Percentiles rank a stretch among this genome's conserved stretches.
Evolutionary conservation across 441 rosid genomes (phyloP).

Genomic region (Erysimum cheiri): DNA sequence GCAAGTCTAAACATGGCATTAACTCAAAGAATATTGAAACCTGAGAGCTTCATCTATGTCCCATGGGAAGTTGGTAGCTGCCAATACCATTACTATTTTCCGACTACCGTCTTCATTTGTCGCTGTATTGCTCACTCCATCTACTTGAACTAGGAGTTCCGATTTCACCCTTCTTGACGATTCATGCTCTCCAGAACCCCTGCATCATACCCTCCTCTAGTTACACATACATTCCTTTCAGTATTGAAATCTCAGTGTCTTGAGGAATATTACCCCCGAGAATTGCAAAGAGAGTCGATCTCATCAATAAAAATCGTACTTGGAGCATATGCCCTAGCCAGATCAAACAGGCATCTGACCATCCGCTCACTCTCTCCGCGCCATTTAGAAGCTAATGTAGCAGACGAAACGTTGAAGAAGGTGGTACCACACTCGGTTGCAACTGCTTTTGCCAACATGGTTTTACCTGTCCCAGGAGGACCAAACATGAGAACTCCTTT

Average conservation of each 20-base stretch:
- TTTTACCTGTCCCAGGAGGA: constrained; percentile 96
- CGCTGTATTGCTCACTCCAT: constrained; percentile 87
- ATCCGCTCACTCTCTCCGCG: constrained; percentile 95
- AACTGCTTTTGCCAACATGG: constrained; percentile 92
- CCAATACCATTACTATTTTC: constrained; percentile 97
- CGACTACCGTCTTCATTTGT: constrained; percentile 94
- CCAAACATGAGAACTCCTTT: constrained; percentile 92
- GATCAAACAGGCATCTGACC: constrained; percentile 85
- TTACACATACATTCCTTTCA: constrained; percentile 12
- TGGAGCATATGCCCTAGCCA: constrained; percentile 95
- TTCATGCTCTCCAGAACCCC: constrained; percentile 99
- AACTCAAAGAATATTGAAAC: constrained; percentile 43
- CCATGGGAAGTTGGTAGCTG: constrained; percentile 99
- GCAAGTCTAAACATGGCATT: background rate
- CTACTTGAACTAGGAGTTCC: constrained; percentile 99
- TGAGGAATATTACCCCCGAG: constrained; percentile 66
- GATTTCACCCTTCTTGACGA: constrained; percentile 99
- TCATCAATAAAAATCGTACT: constrained; percentile 90
- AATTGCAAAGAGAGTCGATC: constrained; percentile 92
- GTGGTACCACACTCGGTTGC: constrained; percentile 94
- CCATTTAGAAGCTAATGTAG: constrained; percentile 92
- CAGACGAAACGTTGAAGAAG: constrained; percentile 90
- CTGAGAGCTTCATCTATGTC: constrained; percentile 99
- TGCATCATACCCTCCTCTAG: constrained; percentile 40
- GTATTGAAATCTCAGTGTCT: background rate